phyloP scores from a whole-genome alignment of 139 green algal species.

The Chlorella sp. region DNA sequence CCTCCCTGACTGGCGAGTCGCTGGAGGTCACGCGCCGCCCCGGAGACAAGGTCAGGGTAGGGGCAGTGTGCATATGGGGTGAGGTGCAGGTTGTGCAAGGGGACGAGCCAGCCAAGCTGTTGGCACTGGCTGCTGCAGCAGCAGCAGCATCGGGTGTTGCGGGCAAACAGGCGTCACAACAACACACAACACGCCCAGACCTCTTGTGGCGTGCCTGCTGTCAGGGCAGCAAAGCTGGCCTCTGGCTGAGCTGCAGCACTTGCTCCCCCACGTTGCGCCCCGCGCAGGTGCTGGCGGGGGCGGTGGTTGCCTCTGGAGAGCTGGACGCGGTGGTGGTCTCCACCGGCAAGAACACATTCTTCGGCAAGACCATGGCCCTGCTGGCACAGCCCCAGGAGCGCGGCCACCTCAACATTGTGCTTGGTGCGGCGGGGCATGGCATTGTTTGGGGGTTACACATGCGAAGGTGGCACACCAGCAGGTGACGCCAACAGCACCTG shows the following conservation, averaged over 20 bases:
- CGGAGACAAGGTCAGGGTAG: constrained; percentile 51
- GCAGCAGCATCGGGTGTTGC: neutral
- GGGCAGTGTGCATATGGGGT: neutral
- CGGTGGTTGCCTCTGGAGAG: constrained; percentile 83
- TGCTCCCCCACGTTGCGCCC: constrained; percentile 14
- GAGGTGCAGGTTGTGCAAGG: too few species aligned
- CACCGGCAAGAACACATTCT: constrained; percentile 85
- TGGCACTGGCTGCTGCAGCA: too few species aligned
- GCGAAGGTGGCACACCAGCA: too few species aligned
- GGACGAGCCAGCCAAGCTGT: too few species aligned
- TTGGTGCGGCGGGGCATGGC: constrained; percentile 29
- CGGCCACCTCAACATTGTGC: constrained; percentile 53
- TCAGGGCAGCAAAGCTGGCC: too few species aligned
- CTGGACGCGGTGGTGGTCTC: constrained; percentile 71
- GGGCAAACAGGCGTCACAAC: too few species aligned
- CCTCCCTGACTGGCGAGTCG: constrained; percentile 79
- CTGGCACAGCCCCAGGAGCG: constrained; percentile 46
- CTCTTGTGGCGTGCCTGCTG: too few species aligned
- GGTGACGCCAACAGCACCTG: too few species aligned
- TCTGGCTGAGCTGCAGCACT: constrained; percentile 38
- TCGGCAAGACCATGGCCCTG: constrained; percentile 79
- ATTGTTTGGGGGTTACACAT: neutral
- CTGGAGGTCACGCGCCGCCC: constrained; percentile 75
- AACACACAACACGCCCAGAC: too few species aligned
- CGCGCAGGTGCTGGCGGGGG: constrained; percentile 61